Evolutionary conservation across 768 basidiomycete genomes (phyloP), one percentile per base, ranked within the genome.

Genomic region (Sutorius australiensis): DNA sequence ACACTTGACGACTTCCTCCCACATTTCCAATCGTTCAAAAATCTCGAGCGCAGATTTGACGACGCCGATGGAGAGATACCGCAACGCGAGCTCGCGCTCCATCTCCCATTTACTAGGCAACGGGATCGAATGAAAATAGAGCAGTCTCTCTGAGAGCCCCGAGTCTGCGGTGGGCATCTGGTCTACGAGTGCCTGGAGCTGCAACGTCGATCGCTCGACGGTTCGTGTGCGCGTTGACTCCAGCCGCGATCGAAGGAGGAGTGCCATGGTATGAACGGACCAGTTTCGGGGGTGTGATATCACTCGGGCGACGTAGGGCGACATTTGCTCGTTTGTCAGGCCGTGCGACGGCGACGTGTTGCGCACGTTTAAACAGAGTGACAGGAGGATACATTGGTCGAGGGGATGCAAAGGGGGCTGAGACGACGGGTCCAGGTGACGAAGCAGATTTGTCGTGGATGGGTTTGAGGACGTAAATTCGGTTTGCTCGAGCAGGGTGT

Each of bases 221-320:
- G 97, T 98, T 21, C 97, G 83, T 1, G 90, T 91, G 39, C 97
- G 82, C 16, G 80, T 76, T 1, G 93, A 80, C 69, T 99, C 95
- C 53, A 97, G 84, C 7, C 97, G 83, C 10, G 95, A 89, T 28
- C 97, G 88, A 27, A 98, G 82, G 46, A 99, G 81, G 48, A 98
- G 84, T 28, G 93, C 95, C 84, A 95, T 95, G 34, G 95, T 95
- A 72, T 98, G 92, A 30, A 98, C 77, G 6, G 92, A 89, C 97
- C 97, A 99, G 69, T 98, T 98, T 50, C 78, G 75, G 2, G 94
- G 92, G 65, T 98, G 92, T 1, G 85, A 76, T 58, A 98, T 81
- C 34, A 98, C 92, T 34, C 95, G 88, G 12, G 85, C 70, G 52
- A 98, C 83, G 77, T 95, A 98, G 12, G 97, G 89, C 3, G 83